Evolutionary conservation across 352 stramenopile species (phyloP).

Genomic region (Blastocystis sp.): DNA sequence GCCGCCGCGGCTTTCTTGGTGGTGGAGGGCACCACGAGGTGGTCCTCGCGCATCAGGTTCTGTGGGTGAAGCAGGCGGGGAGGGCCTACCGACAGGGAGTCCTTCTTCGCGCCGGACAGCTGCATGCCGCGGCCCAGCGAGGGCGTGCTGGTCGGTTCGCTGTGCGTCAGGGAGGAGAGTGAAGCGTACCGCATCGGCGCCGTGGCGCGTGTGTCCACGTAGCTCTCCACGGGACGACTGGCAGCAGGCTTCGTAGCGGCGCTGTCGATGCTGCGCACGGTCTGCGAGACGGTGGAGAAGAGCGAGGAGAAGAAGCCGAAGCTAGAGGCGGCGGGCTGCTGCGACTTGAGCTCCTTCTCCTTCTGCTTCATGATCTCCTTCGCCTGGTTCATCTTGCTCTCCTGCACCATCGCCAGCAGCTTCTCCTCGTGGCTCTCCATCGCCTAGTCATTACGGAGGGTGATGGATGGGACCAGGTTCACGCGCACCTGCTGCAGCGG

Average conservation of each 20-base stretch:
- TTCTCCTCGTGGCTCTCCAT: slow-evolving; percentile 69
- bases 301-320: slow-evolving; percentile 40
- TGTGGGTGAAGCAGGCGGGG: background rate
- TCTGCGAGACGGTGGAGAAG: slow-evolving; percentile 5
- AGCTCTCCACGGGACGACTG: too few species aligned
- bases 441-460: slow-evolving; percentile 3
- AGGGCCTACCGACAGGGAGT: slow-evolving; percentile 11
- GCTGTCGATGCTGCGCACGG: background rate
- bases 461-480: slow-evolving; percentile 23
- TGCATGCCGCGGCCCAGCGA: slow-evolving; percentile 44
- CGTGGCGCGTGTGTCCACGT: too few species aligned
- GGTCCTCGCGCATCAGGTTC: slow-evolving; percentile 25
- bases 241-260: background rate
- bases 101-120: slow-evolving; percentile 23
- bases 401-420: slow-evolving; percentile 64
- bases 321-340: background rate
- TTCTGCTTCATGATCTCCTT: slow-evolving; percentile 66
- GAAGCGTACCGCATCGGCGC: too few species aligned
- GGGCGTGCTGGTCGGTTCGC: background rate
- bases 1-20: background rate
- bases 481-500: slow-evolving; percentile 60
- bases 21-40: background rate
- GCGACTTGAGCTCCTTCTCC: slow-evolving; percentile 18
- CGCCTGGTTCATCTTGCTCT: slow-evolving; percentile 68
- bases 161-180: too few species aligned